Base-by-base conservation (phyloP, 805 yeast genomes). In the Wickerhamiella dianesei region DNA sequence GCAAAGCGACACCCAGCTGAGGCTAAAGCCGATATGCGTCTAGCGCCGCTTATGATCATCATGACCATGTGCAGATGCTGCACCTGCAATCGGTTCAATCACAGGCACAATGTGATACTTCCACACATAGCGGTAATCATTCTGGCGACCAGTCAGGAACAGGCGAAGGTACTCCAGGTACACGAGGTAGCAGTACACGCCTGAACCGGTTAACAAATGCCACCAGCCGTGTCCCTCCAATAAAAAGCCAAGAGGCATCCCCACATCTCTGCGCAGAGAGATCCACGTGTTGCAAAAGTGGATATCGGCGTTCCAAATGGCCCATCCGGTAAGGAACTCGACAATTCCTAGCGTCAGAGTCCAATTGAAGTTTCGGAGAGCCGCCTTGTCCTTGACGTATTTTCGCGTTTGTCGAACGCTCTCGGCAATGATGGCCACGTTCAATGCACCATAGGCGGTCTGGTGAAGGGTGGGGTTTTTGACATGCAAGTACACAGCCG, bases 221-320 rank as follows among this genome's bases (percentile, higher is more conserved):
- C 97, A 89, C 96, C 96, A 89, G 20, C 94, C 95, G 59, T 89
- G 97, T 22, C 94, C 82, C 63, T 89, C 97, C 35, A 89, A 68
- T 3, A 89, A 53, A 50, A 86, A 74, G 1, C 97, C 97, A 45
- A 80, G 74, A 2, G 96, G 96, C 66, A 82, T 73, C 2, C 96
- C 94, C 13, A 78, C 62, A 3, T 65, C 54, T 49, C 92, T 73
- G 62, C 96, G 74, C 14, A 75, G 58, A 4, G 63, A 50, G 37
- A 78, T 72, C 63, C 84, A 79, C 20, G 63, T 61, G 14, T 67
- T 54, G 62, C 97, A 89, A 48, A 81, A 73, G 53, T 84, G 82
- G 48, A 83, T 85, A 62, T 89, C 97, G 55, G 85, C 62, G 60
- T 86, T 86, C 97, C 97, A 89, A 48, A 86, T 67, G 49, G 80